Conservation (phyloP, 1,284 basidiomycete species). For the Agroathelia rolfsii region DNA sequence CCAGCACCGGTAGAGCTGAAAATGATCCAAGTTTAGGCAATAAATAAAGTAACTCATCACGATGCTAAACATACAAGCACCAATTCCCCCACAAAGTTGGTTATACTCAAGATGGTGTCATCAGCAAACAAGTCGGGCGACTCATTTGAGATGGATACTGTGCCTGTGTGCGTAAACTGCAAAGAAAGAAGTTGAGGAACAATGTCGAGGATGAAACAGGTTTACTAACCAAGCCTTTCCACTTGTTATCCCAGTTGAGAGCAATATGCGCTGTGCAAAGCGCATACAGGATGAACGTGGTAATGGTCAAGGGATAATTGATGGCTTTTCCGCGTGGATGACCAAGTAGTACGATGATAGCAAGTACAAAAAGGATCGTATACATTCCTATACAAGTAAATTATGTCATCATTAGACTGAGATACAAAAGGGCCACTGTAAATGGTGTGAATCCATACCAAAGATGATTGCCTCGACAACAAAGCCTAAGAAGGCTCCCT, state of each 20-base stretch:
- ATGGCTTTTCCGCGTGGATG: slow-evolving; percentile 10
- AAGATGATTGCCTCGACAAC: slow-evolving; percentile 22
- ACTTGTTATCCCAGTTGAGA: slow-evolving; percentile 28
- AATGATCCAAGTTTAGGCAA: no score
- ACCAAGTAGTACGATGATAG: slow-evolving; percentile 15
- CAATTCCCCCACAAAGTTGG: slow-evolving; percentile 27
- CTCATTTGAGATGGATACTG: slow-evolving; percentile 20
- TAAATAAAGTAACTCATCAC: no score
- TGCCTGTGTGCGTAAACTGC: slow-evolving; percentile 15
- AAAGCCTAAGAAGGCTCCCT: slow-evolving; percentile 24
- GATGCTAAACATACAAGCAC: no score
- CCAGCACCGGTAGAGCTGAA: slow-evolving; percentile 33
- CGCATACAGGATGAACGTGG: slow-evolving; percentile 21
- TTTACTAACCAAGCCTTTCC: slow-evolving; percentile 20
- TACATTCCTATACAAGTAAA: no score
- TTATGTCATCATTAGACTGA: slow-evolving; percentile 6
- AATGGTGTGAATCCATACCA: no score
- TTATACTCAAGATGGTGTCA: slow-evolving; percentile 25
- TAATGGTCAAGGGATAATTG: slow-evolving; percentile 16
- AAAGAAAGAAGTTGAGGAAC: slow-evolving; percentile 4
- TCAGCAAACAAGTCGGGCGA: slow-evolving; percentile 19
- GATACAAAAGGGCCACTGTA: no score
- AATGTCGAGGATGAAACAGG: no score
- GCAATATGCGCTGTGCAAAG: slow-evolving; percentile 26
- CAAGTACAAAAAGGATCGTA: no score